These are phyloP conservation scores for Pichia sp. DNA, from an alignment of 1,139 yeast genomes.

Conservation along the genomic window DNA sequence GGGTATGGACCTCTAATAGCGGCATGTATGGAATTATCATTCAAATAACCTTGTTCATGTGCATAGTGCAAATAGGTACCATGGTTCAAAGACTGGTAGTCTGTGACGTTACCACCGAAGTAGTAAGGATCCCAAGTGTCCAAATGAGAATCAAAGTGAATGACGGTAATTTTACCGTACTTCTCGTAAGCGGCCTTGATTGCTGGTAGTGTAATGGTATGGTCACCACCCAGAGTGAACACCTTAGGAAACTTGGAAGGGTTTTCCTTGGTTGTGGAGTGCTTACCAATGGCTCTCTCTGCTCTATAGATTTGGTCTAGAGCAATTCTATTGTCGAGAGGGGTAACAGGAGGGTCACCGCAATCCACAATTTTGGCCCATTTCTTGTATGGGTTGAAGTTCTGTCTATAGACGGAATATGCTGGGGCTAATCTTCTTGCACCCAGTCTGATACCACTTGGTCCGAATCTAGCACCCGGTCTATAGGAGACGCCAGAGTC, in stretches of 20 bases:
- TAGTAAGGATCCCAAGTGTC: conserved; percentile 75
- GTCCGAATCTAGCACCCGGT: conserved; percentile 79
- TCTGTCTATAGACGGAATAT: conserved; percentile 65
- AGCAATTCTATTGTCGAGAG: conserved; percentile 72
- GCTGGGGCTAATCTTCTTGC: conserved; percentile 66
- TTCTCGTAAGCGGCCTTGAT: conserved; percentile 54
- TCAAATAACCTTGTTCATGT: conserved; percentile 55
- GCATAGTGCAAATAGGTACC: conserved; percentile 85
- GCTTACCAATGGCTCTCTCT: conserved; percentile 51
- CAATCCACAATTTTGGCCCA: conserved; percentile 74
- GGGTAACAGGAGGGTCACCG: conserved; percentile 78
- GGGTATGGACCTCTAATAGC: conserved; percentile 68
- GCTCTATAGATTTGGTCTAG: conserved; percentile 67
- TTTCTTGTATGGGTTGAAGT: conserved; percentile 55
- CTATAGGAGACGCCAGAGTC: conserved; percentile 73
- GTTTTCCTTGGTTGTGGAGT: conserved; percentile 25
- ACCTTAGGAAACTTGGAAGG: conserved; percentile 47
- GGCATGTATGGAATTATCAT: conserved; percentile 55
- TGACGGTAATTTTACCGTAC: conserved; percentile 62
- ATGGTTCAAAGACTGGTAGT: conserved; percentile 62
- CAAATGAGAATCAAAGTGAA: conserved; percentile 77
- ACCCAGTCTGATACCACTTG: conserved; percentile 67
- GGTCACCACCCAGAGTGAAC: conserved; percentile 78
- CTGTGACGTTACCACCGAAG: conserved; percentile 68
- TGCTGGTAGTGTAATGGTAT: conserved; percentile 66